Base-by-base conservation (phyloP, 129 eudicot genomes). In the Pulicaria dysenterica region DNA sequence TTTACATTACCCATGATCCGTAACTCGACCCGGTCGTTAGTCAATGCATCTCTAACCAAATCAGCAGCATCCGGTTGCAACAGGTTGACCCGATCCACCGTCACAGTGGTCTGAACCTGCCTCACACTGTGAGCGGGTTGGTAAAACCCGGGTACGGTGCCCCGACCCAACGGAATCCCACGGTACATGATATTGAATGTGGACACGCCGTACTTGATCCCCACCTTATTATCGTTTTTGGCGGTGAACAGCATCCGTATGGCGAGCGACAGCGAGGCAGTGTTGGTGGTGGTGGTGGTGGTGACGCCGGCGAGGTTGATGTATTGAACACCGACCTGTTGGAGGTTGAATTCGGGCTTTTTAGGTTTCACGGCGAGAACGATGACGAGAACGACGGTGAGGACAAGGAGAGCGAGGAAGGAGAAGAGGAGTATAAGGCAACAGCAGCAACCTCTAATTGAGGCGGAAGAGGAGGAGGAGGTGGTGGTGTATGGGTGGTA, bases 381-480 rank as follows among this genome's bases (percentile, higher is more conserved):
- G 36, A 94, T 66, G 71, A 90, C 85, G 77, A 94, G 96, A 74
- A 83, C 61, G 44, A 88, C 83, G 73, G 93, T 88, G 68, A 90
- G 80, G 64, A 55, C n/a, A 15, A 90, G 80, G 69, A 94, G 96
- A 1, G 81, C 75, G 60, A 93, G 83, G 88, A 89, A 84, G 69
- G 95, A 85, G 82, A 90, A 80, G 58, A 88, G 85, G 72, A 90
- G 93, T 84, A 94, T 83, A 38, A 90, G 89, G 58, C 96, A 90
- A 81, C 98, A 93, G 80, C 96, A 90, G 70, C 98, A 93, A 74
- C 98, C 98, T 47, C 84, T 81, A 44, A 93, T 70, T 5, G 96
- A 82, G 64, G 98, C 89, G 47, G 88, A 56, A 39, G 96, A 83
- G 48, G 84, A 65, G 41, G 83, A 73, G 34, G 87, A 76, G 37